phyloP scores from a whole-genome alignment of 2,329 filamentous ascomycete species.

The Cercospora sesami region DNA sequence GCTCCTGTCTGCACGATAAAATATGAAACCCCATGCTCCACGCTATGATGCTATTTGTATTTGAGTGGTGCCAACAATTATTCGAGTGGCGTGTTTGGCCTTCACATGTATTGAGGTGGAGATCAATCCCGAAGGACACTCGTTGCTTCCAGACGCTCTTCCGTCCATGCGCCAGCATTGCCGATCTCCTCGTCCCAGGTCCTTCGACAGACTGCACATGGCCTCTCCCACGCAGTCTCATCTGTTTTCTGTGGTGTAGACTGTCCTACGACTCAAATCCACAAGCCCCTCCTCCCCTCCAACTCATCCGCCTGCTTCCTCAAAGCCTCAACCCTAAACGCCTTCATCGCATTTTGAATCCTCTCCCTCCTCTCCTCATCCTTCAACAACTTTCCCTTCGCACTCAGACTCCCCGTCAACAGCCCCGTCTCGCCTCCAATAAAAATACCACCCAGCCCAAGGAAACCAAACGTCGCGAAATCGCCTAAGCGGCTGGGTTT shows the following conservation, averaged over 20 bases:
- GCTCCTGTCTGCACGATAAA: background rate
- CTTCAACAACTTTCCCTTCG: slow-evolving; percentile 53
- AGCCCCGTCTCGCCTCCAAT: slow-evolving; percentile 65
- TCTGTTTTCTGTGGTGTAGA: no score
- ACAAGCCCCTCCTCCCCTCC: slow-evolving; percentile 44
- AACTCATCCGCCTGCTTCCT: slow-evolving; percentile 59
- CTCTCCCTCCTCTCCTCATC: slow-evolving; percentile 57
- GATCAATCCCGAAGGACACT: background rate
- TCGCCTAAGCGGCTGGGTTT: slow-evolving; percentile 61
- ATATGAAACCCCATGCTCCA: background rate
- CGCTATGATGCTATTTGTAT: background rate
- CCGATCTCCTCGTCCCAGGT: background rate
- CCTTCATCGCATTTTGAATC: slow-evolving; percentile 64
- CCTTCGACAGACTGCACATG: background rate
- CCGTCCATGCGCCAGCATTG: background rate
- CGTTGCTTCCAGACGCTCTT: background rate
- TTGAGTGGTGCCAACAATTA: background rate
- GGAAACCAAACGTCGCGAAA: slow-evolving; percentile 63
- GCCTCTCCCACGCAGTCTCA: no score
- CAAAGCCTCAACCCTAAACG: slow-evolving; percentile 64
- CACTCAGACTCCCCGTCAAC: slow-evolving; percentile 57
- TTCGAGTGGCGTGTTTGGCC: background rate
- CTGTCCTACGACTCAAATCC: background rate
- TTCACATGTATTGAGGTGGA: background rate
- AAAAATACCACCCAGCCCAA: slow-evolving; percentile 62